These are phyloP conservation scores for Aspergillus candidus DNA, from an alignment of 2,329 filamentous ascomycete species.

Conservation along the genomic window DNA sequence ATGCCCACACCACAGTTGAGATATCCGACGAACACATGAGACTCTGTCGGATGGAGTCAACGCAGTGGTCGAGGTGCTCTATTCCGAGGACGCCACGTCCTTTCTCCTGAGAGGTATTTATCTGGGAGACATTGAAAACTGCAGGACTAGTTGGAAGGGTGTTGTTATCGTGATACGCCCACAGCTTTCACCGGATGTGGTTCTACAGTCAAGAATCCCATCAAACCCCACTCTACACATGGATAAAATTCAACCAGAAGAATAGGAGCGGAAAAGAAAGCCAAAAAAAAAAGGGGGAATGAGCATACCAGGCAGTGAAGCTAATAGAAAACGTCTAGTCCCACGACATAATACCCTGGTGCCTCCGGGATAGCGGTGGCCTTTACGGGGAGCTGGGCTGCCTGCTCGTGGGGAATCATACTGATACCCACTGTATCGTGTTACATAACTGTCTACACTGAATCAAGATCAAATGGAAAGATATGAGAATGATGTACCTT, in stretches of 20 bases:
- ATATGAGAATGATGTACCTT: neutral
- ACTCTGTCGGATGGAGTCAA: constrained; percentile 13
- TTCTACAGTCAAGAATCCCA: too few relatives aligned
- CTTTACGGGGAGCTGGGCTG: constrained; percentile 7
- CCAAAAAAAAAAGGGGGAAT: too few relatives aligned
- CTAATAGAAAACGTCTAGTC: constrained; percentile 16
- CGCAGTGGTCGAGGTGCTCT: constrained; percentile 13
- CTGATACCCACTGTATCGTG: constrained; percentile 2
- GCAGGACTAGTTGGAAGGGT: too few relatives aligned
- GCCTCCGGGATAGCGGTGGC: constrained; percentile 9
- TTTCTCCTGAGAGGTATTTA: too few relatives aligned
- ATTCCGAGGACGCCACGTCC: neutral
- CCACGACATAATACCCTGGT: constrained; percentile 8
- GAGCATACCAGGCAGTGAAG: constrained; percentile 21
- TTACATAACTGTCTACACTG: neutral
- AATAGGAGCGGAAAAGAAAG: too few relatives aligned
- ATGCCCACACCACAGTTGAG: constrained; percentile 5
- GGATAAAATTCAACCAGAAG: too few relatives aligned
- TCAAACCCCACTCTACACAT: too few relatives aligned
- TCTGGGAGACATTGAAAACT: too few relatives aligned
- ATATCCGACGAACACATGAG: constrained; percentile 15
- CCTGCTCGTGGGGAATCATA: constrained; percentile 4
- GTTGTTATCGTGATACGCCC: too few relatives aligned
- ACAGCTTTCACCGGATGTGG: too few relatives aligned
- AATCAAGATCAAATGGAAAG: neutral